A percentile compares a stretch with the other conserved stretches of the same genome.
Evolutionary conservation across 805 yeast species (phyloP).

Genomic region (Wickerhamiella cacticola): DNA sequence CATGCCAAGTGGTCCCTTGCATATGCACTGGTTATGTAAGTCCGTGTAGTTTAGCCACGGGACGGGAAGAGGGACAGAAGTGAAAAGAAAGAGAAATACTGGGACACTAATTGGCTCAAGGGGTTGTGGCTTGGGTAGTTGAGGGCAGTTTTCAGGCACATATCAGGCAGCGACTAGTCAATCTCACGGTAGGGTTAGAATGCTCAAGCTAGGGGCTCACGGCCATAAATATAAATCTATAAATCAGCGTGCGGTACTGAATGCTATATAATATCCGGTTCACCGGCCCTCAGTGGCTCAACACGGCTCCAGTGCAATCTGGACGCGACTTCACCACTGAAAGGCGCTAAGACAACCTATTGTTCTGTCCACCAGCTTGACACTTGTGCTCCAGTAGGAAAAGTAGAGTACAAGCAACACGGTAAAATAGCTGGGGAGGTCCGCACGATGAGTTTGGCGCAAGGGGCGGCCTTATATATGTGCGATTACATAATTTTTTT

Average conservation of each 20-base stretch:
- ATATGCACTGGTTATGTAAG: no score
- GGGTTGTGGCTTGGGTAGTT: no score
- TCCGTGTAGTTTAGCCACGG: no score
- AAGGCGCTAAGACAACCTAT: slow-evolving; percentile 26
- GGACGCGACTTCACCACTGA: slow-evolving; percentile 19
- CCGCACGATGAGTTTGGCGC: slow-evolving; percentile 21
- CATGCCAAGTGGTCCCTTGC: no score
- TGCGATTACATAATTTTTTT: background rate
- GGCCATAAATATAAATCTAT: background rate
- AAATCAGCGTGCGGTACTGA: background rate
- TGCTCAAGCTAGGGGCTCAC: no score
- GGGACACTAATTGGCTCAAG: no score
- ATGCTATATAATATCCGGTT: slow-evolving; percentile 19
- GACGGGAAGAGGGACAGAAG: no score
- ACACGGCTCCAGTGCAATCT: slow-evolving; percentile 16
- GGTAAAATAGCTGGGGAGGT: slow-evolving; percentile 20
- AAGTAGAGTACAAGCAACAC: slow-evolving; percentile 24
- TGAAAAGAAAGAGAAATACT: no score
- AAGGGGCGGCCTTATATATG: background rate
- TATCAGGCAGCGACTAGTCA: no score
- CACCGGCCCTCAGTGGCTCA: slow-evolving; percentile 25
- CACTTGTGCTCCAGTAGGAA: slow-evolving; percentile 23
- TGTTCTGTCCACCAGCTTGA: slow-evolving; percentile 21
- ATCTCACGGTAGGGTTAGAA: no score
- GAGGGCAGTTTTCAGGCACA: no score